phyloP scores from a whole-genome alignment of 2,329 filamentous ascomycete species.

The Cladosporium sphaerospermum region DNA sequence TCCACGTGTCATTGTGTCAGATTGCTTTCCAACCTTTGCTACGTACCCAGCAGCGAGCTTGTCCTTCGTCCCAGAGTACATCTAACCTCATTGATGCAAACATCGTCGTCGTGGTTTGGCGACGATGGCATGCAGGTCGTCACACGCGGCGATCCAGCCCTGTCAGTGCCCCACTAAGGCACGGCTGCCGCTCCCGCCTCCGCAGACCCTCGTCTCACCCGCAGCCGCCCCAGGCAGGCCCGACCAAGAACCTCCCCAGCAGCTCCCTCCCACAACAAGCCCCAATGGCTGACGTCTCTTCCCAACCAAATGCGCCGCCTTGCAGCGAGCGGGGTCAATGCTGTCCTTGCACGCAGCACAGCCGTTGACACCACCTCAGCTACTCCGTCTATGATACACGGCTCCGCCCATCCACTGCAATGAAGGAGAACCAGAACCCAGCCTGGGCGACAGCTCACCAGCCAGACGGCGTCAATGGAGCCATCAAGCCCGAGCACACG shows the following conservation, averaged over 20 bases:
- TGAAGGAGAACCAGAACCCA: conserved; percentile 11
- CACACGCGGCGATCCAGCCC: too few species aligned
- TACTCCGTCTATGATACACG: not conserved
- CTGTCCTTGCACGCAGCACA: not conserved
- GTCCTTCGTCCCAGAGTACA: too few species aligned
- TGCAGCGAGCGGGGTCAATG: not conserved
- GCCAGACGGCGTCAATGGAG: conserved; percentile 1
- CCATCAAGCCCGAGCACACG: not conserved
- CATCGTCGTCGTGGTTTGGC: too few species aligned
- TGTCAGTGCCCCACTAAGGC: too few species aligned
- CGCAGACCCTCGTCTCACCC: not conserved
- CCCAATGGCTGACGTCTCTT: conserved; percentile 2
- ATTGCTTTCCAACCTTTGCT: too few species aligned
- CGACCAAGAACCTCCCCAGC: not conserved
- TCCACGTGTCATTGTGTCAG: too few species aligned
- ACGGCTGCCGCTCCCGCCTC: too few species aligned
- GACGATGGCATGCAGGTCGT: too few species aligned
- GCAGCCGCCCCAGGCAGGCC: not conserved
- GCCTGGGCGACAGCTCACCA: not conserved
- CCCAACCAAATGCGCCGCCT: conserved; percentile 4
- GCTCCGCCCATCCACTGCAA: not conserved
- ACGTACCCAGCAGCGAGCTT: too few species aligned
- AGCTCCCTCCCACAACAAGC: not conserved
- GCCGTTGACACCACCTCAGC: not conserved
- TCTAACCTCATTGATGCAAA: too few species aligned